Conservation (phyloP, 1,284 basidiomycete genomes). For the Earliella scabrosa region DNA sequence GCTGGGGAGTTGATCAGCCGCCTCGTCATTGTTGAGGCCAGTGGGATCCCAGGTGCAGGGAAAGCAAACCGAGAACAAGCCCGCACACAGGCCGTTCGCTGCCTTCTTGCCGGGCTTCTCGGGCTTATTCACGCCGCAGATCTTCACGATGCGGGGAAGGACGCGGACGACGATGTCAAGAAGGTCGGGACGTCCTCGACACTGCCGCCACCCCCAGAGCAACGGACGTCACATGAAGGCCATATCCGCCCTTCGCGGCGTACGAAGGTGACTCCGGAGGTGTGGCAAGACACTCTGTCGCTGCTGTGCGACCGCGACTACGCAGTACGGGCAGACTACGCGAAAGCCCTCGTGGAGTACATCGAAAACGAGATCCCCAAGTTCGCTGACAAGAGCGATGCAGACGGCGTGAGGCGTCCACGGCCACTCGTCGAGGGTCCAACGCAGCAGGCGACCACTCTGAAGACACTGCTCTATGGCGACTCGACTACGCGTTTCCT, state of each 20-base stretch:
- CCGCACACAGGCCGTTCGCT: constrained; percentile 74
- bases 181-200: constrained; percentile 26
- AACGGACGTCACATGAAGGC: constrained; percentile 16
- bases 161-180: constrained; percentile 35
- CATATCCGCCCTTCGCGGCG: constrained; percentile 52
- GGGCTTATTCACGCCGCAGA: constrained; percentile 76
- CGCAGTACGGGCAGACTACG: constrained; percentile 77
- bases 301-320: constrained; percentile 80
- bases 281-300: constrained; percentile 89
- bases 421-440: constrained; percentile 49
- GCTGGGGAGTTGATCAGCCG: constrained; percentile 84
- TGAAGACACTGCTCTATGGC: constrained; percentile 59
- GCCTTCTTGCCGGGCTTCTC: constrained; percentile 71
- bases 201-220: constrained; percentile 18
- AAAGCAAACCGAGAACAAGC: constrained; percentile 49
- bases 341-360: constrained; percentile 73
- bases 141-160: constrained; percentile 40
- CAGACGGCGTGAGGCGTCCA: constrained; percentile 47
- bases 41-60: constrained; percentile 54
- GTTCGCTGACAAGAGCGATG: constrained; percentile 51
- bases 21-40: constrained; percentile 72
- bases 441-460: constrained; percentile 47
- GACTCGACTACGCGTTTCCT: constrained; percentile 73
- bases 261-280: constrained; percentile 77
- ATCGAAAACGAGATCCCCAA: constrained; percentile 76